Base-by-base conservation (phyloP, 1,284 basidiomycete genomes). In the Bondarzewia mesenterica region DNA sequence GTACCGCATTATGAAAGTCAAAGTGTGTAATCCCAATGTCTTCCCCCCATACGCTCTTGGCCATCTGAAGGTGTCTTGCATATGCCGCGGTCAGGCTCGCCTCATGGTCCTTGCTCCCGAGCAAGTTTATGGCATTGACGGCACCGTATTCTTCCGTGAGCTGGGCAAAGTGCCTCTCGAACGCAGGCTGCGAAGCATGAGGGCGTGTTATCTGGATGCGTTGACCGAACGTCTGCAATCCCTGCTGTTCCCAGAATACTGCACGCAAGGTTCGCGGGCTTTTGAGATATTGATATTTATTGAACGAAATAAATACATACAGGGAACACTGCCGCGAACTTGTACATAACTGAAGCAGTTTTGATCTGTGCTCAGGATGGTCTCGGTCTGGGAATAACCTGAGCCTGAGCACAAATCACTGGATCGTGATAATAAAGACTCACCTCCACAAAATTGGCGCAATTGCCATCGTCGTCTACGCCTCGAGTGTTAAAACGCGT, bases 201-300 rank as follows among this genome's bases (percentile, higher is more conserved):
- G 96, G 93, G n/a, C 95, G 82, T 4, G 89, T 95, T 50, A 96
- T 89, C 61, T 94, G 91, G 29, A 96, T 92, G 41, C 82, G 79
- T 53, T 94, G 92, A 37, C 90, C 87, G 59, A 96, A 85, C 4
- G 92, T 92, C 60, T 92, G 88, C 39, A 92, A 63, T 22, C 91
- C 92, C 65, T 95, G 93, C 63, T 99, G 95, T 63, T 98, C 93
- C 95, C 95, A 99, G 62, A 98, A 99, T 50, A 98, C 86, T 91
- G 60, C 46, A 45, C 48, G 45, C 41, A 48, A 42, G 48, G 41
- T 32, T 41, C 21, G 41, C 12, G 21, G 20, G 22, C 25, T 40
- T 26, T 18, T n/a, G 38, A 22, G 38, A 40, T n/a, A 10, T 18
- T 10, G 16, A 8, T 20, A 7, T 4, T 27, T 27, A 10, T 32